Evolutionary conservation across 2,329 filamentous ascomycete species (phyloP).

Genomic region (Blastomyces percursus): DNA sequence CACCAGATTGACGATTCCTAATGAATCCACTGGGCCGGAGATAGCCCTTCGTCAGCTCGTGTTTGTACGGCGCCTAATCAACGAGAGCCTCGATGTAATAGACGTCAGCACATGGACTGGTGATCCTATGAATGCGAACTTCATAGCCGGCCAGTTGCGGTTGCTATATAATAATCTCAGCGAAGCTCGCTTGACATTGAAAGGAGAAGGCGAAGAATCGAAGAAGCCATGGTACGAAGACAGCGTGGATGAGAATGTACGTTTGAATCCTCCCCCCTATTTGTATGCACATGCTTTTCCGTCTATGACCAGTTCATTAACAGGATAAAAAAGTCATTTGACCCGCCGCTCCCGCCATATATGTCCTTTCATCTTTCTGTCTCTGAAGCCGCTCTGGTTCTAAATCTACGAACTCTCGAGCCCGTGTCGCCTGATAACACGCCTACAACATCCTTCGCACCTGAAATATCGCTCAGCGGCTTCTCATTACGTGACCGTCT

Average conservation of each 20-base stretch:
- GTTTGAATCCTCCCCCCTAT: constrained; percentile 14
- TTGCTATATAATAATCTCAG: constrained; percentile 50
- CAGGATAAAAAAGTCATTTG: constrained; percentile 34
- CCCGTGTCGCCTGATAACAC: constrained; percentile 48
- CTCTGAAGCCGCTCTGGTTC: constrained; percentile 57
- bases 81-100: constrained; percentile 71
- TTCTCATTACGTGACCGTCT: constrained; percentile 50
- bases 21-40: constrained; percentile 43
- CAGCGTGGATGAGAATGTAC: constrained; percentile 48
- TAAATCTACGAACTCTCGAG: constrained; percentile 60
- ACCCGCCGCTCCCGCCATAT: constrained; percentile 51
- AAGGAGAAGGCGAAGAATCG: constrained; percentile 41
- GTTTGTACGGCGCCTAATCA: constrained; percentile 63
- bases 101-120: constrained; percentile 64
- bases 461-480: constrained; percentile 50
- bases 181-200: constrained; percentile 49
- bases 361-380: constrained; percentile 64
- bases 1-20: constrained; percentile 44
- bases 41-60: constrained; percentile 59
- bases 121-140: constrained; percentile 47
- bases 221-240: constrained; percentile 47
- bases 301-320: not conserved
- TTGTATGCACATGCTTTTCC: not conserved
- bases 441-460: constrained; percentile 54
- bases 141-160: constrained; percentile 48